These are phyloP conservation scores for Cyclocybe aegerita DNA, from an alignment of 768 basidiomycete species.

Conservation along the genomic window DNA sequence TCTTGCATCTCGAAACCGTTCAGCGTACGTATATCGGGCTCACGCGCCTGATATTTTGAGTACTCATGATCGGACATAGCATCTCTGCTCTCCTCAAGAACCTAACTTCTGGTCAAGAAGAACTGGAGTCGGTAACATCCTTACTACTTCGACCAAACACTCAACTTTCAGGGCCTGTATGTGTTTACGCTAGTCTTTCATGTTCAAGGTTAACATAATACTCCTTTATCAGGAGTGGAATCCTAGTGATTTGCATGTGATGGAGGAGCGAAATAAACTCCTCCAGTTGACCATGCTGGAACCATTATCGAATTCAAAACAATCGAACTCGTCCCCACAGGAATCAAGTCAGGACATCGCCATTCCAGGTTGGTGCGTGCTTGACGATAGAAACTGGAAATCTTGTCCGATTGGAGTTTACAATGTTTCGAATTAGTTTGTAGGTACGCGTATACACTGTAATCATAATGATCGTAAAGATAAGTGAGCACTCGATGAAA, in stretches of 20 bases:
- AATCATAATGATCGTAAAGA: neutral
- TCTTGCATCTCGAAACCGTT: conserved; percentile 2
- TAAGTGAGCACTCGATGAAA: neutral
- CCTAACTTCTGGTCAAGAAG: conserved; percentile 11
- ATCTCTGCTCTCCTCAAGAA: conserved; percentile 13
- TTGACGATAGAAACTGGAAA: conserved; percentile 51
- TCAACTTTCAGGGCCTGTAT: conserved; percentile 6
- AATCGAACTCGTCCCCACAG: neutral
- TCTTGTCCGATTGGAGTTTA: conserved; percentile 69
- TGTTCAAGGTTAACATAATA: neutral
- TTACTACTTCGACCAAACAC: conserved; percentile 9
- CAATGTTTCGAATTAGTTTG: conserved; percentile 3
- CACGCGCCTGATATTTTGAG: neutral
- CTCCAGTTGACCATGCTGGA: conserved; percentile 9
- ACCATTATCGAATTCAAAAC: neutral
- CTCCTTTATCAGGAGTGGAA: conserved; percentile 46
- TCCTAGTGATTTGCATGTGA: conserved; percentile 46
- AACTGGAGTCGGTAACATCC: conserved; percentile 12
- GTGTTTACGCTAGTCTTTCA: neutral
- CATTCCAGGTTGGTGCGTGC: conserved; percentile 52
- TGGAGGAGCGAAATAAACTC: conserved; percentile 50
- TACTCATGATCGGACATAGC: neutral
- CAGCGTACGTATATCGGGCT: conserved; percentile 11
- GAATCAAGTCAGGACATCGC: conserved; percentile 3
- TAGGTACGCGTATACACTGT: neutral